A percentile compares a stretch with the other conserved stretches of the same genome.
phyloP scores from a whole-genome alignment of 371 early-diverging fungal species.

The Mucor mucedo region DNA sequence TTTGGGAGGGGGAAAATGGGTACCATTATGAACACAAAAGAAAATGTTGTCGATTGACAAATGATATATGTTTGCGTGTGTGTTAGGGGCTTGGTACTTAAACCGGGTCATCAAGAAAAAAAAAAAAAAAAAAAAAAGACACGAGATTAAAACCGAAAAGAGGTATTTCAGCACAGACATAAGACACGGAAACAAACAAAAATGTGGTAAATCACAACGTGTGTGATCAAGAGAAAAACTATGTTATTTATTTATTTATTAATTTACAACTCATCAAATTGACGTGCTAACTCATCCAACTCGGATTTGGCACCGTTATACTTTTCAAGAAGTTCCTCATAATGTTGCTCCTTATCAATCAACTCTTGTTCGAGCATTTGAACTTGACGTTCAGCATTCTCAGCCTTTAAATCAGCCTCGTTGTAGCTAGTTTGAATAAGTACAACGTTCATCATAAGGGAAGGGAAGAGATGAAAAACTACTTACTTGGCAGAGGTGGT shows the following conservation, averaged over 20 bases:
- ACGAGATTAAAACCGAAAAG: no score
- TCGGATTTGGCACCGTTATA: slow-evolving; percentile 69
- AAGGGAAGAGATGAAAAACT: not conserved
- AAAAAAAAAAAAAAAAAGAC: no score
- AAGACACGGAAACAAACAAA: no score
- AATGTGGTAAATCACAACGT: no score
- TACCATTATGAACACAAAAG: no score
- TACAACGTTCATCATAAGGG: not conserved
- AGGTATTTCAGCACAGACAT: no score
- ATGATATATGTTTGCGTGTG: no score
- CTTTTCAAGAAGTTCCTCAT: slow-evolving; percentile 70
- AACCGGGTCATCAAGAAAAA: no score
- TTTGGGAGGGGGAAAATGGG: no score
- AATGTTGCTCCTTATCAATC: slow-evolving; percentile 63
- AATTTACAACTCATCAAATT: slow-evolving; percentile 74
- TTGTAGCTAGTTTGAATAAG: slow-evolving; percentile 57
- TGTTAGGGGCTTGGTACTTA: no score
- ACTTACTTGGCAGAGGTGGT: slow-evolving; percentile 69
- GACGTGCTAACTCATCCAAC: slow-evolving; percentile 74
- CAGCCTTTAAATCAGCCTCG: slow-evolving; percentile 76
- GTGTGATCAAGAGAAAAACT: no score
- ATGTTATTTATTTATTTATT: slow-evolving; percentile 1
- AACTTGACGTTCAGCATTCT: slow-evolving; percentile 74
- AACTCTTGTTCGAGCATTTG: slow-evolving; percentile 67
- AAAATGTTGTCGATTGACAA: no score